These are phyloP conservation scores for Verticillium klebahnii DNA, from an alignment of 2,329 filamentous ascomycete species.

Conservation along the genomic window DNA sequence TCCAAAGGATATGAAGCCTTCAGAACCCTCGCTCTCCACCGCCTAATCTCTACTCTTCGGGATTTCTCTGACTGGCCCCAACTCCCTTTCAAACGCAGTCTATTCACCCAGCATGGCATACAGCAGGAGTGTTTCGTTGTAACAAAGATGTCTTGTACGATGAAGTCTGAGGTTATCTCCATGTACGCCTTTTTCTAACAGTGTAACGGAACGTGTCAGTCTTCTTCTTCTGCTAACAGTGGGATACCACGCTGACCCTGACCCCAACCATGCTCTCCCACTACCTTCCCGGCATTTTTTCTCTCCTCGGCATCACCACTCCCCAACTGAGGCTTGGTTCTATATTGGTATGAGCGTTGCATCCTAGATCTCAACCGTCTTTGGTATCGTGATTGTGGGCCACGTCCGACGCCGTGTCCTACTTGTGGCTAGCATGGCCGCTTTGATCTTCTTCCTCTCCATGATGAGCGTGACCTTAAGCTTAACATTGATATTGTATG, in stretches of 20 bases:
- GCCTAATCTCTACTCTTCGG: too few relatives aligned
- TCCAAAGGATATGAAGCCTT: too few relatives aligned
- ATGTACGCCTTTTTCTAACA: neutral
- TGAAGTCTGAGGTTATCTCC: too few relatives aligned
- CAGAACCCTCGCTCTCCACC: too few relatives aligned
- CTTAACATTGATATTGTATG: too few relatives aligned
- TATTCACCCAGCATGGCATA: too few relatives aligned
- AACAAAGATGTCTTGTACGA: neutral
- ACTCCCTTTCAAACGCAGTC: too few relatives aligned
- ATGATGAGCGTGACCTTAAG: neutral
- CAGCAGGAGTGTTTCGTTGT: too few relatives aligned
- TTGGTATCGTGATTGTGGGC: neutral
- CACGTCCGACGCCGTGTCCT: neutral
- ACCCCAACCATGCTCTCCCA: neutral
- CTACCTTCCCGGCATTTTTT: neutral
- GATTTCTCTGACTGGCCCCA: too few relatives aligned
- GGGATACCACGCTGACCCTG: neutral
- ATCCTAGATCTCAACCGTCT: neutral
- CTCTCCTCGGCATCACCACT: neutral
- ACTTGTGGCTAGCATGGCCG: neutral
- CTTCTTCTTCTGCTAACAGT: neutral
- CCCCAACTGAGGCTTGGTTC: neutral
- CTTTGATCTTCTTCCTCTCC: neutral
- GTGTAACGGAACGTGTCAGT: neutral
- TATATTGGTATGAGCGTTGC: neutral